phyloP scores from a whole-genome alignment of 208 protist species.

The Wallacemonas rigidus region DNA sequence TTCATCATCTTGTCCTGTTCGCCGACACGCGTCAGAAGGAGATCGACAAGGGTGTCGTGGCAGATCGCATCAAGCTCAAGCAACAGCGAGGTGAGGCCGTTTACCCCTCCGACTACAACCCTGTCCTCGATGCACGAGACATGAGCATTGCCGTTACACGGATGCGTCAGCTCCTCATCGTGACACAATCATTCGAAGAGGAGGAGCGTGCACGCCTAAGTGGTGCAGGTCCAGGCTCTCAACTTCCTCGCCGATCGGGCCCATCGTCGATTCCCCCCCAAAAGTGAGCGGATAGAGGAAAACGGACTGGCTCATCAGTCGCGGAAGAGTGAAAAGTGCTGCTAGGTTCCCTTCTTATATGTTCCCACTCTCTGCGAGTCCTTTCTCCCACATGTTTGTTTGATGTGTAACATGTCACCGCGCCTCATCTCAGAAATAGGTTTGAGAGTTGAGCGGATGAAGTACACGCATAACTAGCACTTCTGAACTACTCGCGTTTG shows the following conservation, averaged over 20 bases:
- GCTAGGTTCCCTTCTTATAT: no score
- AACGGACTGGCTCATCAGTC: no score
- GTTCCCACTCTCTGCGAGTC: no score
- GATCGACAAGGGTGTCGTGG: conserved; percentile 57
- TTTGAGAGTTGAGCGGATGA: no score
- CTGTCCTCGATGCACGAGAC: conserved; percentile 48
- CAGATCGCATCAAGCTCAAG: conserved; percentile 35
- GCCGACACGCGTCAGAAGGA: conserved; percentile 66
- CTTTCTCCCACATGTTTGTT: no score
- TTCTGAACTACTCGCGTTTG: no score
- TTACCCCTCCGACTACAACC: conserved; percentile 57
- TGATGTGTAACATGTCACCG: no score
- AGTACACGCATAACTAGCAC: no score
- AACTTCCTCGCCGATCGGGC: conserved; percentile 11
- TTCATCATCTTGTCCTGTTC: conserved; percentile 76
- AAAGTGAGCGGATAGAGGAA: no score
- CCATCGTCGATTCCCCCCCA: conserved; percentile 40
- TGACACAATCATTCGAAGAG: conserved; percentile 35
- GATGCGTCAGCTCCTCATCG: conserved; percentile 61
- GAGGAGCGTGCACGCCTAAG: conserved; percentile 27
- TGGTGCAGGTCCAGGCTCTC: conserved; percentile 17
- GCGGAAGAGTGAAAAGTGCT: no score
- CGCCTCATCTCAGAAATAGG: no score
- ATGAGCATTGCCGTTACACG: conserved; percentile 50
- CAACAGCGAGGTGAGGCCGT: conserved; percentile 27